Evolutionary conservation across 257 asterid genomes (phyloP).

Genomic region (Solanum bukasovii): DNA sequence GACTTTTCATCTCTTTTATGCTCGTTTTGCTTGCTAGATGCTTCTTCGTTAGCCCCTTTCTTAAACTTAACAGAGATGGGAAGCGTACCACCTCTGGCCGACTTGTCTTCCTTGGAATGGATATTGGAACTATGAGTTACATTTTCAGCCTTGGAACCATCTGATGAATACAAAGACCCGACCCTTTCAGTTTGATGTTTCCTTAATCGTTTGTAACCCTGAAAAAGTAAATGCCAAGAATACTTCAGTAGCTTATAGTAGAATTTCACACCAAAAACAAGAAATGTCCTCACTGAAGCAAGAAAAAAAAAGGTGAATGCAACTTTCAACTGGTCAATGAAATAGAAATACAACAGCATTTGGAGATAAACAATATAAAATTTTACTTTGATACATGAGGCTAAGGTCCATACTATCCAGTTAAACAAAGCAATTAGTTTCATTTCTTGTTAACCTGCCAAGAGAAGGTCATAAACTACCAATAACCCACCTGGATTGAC

Average conservation of each 20-base stretch:
- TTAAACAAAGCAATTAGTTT: background rate
- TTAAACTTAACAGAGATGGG: background rate
- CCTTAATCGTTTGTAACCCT: slow-evolving; percentile 7
- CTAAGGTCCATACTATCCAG: background rate
- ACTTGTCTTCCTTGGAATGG: background rate
- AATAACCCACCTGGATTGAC: background rate
- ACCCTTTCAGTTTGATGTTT: background rate
- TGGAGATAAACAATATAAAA: background rate
- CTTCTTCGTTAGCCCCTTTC: background rate
- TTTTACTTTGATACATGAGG: background rate
- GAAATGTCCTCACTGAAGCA: background rate
- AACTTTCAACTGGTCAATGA: background rate
- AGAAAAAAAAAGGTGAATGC: background rate
- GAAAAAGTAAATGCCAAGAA: background rate
- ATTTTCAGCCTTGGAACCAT: background rate
- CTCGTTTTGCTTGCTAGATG: background rate
- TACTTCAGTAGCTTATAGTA: background rate
- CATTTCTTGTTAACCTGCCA: background rate
- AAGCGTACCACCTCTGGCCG: background rate
- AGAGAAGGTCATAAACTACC: background rate
- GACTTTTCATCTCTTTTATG: background rate
- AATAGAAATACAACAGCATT: background rate
- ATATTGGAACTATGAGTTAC: background rate
- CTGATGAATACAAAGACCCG: background rate
- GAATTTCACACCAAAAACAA: background rate